Evolutionary conservation across 495 filamentous ascomycete species (phyloP).

Genomic region (Lentithecium fluviatile): DNA sequence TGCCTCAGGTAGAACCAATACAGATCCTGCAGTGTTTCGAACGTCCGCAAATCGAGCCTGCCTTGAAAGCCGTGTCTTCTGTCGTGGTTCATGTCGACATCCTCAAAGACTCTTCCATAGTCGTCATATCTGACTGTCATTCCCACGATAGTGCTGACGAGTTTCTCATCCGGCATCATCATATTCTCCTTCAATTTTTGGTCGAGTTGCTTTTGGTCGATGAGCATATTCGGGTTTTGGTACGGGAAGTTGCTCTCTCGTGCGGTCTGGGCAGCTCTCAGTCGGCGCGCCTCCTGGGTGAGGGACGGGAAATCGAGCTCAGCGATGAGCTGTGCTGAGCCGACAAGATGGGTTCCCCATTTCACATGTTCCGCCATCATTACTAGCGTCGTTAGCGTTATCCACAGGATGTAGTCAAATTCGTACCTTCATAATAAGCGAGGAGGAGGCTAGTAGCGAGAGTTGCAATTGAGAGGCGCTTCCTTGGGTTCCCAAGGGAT

Average conservation of each 20-base stretch:
- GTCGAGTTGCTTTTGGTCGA: conserved; percentile 28
- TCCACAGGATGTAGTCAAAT: too few relatives aligned
- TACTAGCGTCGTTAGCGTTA: conserved; percentile 38
- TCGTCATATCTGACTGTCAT: conserved; percentile 42
- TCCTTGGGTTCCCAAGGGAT: conserved; percentile 65
- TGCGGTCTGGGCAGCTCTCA: conserved; percentile 47
- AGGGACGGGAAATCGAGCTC: conserved; percentile 77
- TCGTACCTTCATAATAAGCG: conserved; percentile 74
- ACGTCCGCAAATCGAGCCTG: conserved; percentile 48
- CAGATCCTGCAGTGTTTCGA: conserved; percentile 78
- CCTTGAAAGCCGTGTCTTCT: conserved; percentile 6
- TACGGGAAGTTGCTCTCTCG: conserved; percentile 34
- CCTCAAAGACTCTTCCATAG: conserved; percentile 30
- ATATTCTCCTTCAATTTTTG: conserved; percentile 9
- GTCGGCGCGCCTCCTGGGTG: conserved; percentile 65
- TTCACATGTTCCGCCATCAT: conserved; percentile 92
- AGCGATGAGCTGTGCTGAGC: conserved; percentile 75
- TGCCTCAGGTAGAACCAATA: conserved; percentile 98
- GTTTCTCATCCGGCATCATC: conserved; percentile 38
- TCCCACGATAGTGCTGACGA: conserved; percentile 41
- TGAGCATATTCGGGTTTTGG: conserved; percentile 34
- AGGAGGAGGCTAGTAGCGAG: conserved; percentile 85
- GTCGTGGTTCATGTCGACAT: conserved; percentile 3
- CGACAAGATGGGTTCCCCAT: conserved; percentile 89
- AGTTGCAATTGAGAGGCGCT: conserved; percentile 76